phyloP scores from a whole-genome alignment of 768 basidiomycete species.

The Hygrocybe punicea region DNA sequence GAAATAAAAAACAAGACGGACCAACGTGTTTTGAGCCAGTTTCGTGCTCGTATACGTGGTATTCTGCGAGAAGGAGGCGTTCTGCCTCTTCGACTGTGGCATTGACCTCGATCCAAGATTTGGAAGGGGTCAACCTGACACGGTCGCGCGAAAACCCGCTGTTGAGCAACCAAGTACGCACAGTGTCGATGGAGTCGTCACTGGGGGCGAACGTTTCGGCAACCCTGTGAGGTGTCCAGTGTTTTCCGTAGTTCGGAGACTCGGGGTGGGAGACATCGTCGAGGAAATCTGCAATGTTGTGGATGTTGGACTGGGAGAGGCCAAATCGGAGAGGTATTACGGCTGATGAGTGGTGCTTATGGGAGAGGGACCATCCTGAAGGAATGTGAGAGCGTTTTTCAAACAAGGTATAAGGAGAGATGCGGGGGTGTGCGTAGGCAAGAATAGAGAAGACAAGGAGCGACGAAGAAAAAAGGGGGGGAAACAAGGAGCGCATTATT shows the following conservation, averaged over 20 bases:
- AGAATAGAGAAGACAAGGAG: neutral
- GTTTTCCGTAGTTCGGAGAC: constrained; percentile 49
- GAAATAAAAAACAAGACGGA: constrained; percentile 20
- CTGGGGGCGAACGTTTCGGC: constrained; percentile 46
- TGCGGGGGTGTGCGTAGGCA: neutral
- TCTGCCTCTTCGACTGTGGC: constrained; percentile 43
- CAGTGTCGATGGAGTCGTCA: constrained; percentile 39
- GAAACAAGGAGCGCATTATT: neutral
- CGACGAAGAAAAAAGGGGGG: neutral
- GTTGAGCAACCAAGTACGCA: constrained; percentile 43
- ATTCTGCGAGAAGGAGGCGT: constrained; percentile 41
- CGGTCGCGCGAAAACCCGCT: constrained; percentile 40
- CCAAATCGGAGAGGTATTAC: constrained; percentile 50
- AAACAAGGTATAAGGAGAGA: constrained; percentile 42
- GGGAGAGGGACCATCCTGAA: constrained; percentile 39
- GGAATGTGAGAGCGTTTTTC: constrained; percentile 41
- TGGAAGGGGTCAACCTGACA: constrained; percentile 37
- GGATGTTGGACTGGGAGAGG: constrained; percentile 45
- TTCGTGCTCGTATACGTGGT: constrained; percentile 41
- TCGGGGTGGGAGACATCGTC: constrained; percentile 50
- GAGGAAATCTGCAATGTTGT: constrained; percentile 45
- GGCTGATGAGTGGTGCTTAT: constrained; percentile 33
- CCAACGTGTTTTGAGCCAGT: constrained; percentile 39
- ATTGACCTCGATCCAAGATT: constrained; percentile 41
- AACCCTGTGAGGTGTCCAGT: constrained; percentile 45